phyloP scores from a whole-genome alignment of 2,329 filamentous ascomycete species.

The Passalora sequoiae region DNA sequence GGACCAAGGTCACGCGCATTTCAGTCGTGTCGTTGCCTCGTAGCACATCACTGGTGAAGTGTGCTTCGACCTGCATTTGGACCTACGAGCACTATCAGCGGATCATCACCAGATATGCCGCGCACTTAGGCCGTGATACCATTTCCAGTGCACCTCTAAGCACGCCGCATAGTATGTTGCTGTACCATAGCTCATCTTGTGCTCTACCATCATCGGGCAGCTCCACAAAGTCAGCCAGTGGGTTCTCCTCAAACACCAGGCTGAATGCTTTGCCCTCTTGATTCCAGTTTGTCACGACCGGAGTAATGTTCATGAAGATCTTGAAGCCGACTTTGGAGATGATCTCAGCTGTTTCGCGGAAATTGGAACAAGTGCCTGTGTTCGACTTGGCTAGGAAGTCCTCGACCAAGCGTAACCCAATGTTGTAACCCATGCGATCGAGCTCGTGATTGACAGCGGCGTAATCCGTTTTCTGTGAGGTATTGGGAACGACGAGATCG shows the following conservation, averaged over 20 bases:
- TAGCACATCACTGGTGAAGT: slow-evolving; percentile 90
- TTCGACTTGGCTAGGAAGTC: slow-evolving; percentile 96
- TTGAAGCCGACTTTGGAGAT: slow-evolving; percentile 98
- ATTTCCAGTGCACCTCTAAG: slow-evolving; percentile 89
- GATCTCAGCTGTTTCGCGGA: slow-evolving; percentile 93
- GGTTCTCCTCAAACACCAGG: slow-evolving; percentile 93
- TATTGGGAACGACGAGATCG: slow-evolving; percentile 57
- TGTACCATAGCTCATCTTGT: slow-evolving; percentile 97
- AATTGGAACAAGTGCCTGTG: slow-evolving; percentile 82
- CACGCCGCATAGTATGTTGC: slow-evolving; percentile 92
- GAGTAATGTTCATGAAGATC: slow-evolving; percentile 96
- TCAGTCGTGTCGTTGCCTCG: slow-evolving; percentile 94
- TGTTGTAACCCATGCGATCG: slow-evolving; percentile 99
- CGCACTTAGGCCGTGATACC: slow-evolving; percentile 51
- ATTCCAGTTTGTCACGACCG: slow-evolving; percentile 90
- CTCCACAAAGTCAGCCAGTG: slow-evolving; percentile 94
- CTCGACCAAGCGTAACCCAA: slow-evolving; percentile 89
- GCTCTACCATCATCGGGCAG: slow-evolving; percentile 90
- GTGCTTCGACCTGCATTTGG: slow-evolving; percentile 97
- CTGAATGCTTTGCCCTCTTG: slow-evolving; percentile 96
- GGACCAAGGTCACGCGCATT: slow-evolving; percentile 86
- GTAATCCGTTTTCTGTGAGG: slow-evolving; percentile 70
- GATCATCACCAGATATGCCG: neutral
- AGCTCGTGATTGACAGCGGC: slow-evolving; percentile 94
- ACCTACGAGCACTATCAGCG: slow-evolving; percentile 46